Evolutionary conservation across 805 yeast species (phyloP).

Genomic region (Candida sonorensis): DNA sequence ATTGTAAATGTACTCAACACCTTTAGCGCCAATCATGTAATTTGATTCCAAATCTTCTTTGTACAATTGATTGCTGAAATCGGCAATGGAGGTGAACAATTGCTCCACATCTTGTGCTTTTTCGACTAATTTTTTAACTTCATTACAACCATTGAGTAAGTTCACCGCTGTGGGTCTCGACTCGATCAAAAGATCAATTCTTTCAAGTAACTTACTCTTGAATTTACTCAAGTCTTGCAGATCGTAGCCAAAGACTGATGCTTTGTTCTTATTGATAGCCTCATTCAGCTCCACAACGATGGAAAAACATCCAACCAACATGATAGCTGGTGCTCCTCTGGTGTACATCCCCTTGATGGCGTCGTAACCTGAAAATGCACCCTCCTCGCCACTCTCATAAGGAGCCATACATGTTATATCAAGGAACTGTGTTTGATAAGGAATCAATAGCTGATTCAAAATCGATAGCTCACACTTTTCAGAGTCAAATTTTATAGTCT

Average conservation of each 20-base stretch:
- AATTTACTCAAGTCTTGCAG: constrained; percentile 17
- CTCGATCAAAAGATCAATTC: constrained; percentile 59
- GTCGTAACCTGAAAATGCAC: constrained; percentile 57
- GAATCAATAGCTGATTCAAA: constrained; percentile 77
- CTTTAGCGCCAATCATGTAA: constrained; percentile 70
- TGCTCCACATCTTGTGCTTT: constrained; percentile 12
- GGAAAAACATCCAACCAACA: constrained; percentile 85
- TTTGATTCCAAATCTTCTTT: constrained; percentile 78
- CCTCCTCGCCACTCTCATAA: constrained; percentile 49
- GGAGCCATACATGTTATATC: constrained; percentile 50
- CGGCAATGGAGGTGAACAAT: constrained; percentile 28
- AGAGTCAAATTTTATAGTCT: constrained; percentile 65
- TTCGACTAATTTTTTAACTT: constrained; percentile 30
- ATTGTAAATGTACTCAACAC: constrained; percentile 57
- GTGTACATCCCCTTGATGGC: constrained; percentile 92
- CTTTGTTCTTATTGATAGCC: constrained; percentile 22
- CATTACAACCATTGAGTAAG: constrained; percentile 64
- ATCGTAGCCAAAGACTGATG: constrained; percentile 22
- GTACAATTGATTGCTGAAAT: constrained; percentile 49
- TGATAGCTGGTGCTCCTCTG: constrained; percentile 98
- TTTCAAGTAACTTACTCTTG: constrained; percentile 32
- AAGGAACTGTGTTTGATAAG: constrained; percentile 70
- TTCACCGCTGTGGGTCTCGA: constrained; percentile 97
- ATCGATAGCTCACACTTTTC: constrained; percentile 42
- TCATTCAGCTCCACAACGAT: constrained; percentile 62